Evolutionary conservation across 345 rosid genomes (phyloP).

Genomic region (Jatropha curcas): DNA sequence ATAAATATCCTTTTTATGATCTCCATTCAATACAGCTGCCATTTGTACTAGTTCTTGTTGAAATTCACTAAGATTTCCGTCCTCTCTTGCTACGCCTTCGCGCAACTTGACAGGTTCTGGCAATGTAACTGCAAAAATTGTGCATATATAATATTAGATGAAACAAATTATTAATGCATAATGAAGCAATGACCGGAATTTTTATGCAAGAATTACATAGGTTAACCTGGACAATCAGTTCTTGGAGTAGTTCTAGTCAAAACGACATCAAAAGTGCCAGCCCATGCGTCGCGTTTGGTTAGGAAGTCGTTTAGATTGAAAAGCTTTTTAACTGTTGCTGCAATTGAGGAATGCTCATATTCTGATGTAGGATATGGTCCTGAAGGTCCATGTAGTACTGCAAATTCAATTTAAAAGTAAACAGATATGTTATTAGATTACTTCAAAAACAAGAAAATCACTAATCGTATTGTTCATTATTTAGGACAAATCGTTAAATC

Average conservation of each 20-base stretch:
- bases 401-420: neutral
- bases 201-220: neutral
- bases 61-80: conserved; percentile 55
- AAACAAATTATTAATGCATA: neutral
- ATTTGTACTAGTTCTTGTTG: conserved; percentile 65
- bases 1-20: conserved; percentile 43
- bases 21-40: conserved; percentile 66
- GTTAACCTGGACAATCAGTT: conserved; percentile 76
- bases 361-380: conserved; percentile 78
- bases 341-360: conserved; percentile 81
- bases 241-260: conserved; percentile 60
- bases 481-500: too few relatives aligned
- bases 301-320: conserved; percentile 73
- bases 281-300: conserved; percentile 90
- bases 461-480: too few relatives aligned
- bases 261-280: conserved; percentile 68
- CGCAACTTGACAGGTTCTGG: conserved; percentile 48
- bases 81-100: conserved; percentile 41
- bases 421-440: neutral
- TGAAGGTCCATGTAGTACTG: conserved; percentile 76
- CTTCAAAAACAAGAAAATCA: neutral
- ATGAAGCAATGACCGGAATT: neutral
- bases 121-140: conserved; percentile 40
- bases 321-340: conserved; percentile 77
- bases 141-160: neutral